phyloP scores from a whole-genome alignment of 2,329 filamentous ascomycete genomes.

The Cordyceps militaris region DNA sequence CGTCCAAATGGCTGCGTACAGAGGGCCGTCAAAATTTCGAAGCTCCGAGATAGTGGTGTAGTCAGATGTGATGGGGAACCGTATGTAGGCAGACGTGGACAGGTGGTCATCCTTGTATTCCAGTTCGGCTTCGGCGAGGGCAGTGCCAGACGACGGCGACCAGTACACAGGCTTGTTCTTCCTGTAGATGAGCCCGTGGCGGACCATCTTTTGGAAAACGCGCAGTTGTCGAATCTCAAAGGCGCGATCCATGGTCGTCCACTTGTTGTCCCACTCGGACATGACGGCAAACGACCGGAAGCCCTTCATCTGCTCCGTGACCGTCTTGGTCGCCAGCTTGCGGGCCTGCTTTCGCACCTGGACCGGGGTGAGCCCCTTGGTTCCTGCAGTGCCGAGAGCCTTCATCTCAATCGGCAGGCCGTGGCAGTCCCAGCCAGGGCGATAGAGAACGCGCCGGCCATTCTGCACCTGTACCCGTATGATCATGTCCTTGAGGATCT shows the following conservation, averaged over 20 bases:
- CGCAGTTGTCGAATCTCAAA: slow-evolving; percentile 71
- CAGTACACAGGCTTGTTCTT: slow-evolving; percentile 80
- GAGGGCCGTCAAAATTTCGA: slow-evolving; percentile 33
- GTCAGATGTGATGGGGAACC: slow-evolving; percentile 58
- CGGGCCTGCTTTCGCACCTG: slow-evolving; percentile 59
- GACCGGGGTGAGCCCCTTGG: slow-evolving; percentile 41
- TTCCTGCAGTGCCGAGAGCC: slow-evolving; percentile 56
- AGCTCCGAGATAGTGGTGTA: slow-evolving; percentile 28
- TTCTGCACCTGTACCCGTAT: slow-evolving; percentile 72
- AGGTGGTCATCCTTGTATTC: slow-evolving; percentile 73
- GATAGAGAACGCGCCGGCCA: slow-evolving; percentile 64
- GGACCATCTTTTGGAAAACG: slow-evolving; percentile 69
- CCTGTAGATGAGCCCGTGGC: slow-evolving; percentile 66
- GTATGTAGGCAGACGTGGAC: slow-evolving; percentile 70
- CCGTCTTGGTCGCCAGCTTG: slow-evolving; percentile 58
- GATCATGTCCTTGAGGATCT: slow-evolving; percentile 93
- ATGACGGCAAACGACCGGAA: slow-evolving; percentile 72
- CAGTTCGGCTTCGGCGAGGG: slow-evolving; percentile 75
- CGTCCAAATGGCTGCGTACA: slow-evolving; percentile 93
- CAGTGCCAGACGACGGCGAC: slow-evolving; percentile 72
- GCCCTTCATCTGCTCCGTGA: slow-evolving; percentile 64
- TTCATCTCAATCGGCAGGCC: slow-evolving; percentile 96
- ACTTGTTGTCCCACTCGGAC: slow-evolving; percentile 70
- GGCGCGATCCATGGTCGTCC: slow-evolving; percentile 69
- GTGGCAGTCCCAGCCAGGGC: slow-evolving; percentile 97